A percentile compares a stretch with the other conserved stretches of the same genome.
Conservation (phyloP, 768 basidiomycete genomes). For the Suillus hirtellus region DNA sequence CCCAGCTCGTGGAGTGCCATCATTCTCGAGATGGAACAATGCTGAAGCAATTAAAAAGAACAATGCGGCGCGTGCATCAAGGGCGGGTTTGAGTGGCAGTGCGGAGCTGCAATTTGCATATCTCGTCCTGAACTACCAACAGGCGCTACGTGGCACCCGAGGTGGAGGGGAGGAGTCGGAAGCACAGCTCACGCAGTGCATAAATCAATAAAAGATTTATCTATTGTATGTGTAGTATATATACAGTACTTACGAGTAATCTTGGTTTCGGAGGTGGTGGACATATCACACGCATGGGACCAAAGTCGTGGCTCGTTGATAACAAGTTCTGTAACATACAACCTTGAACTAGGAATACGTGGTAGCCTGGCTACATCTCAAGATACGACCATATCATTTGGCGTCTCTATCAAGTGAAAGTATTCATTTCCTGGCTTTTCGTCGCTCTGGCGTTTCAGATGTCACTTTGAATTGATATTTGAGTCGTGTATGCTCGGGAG, state of each 20-base stretch:
- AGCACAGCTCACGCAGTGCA: conserved; percentile 25
- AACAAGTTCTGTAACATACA: conserved; percentile 12
- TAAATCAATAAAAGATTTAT: conserved; percentile 27
- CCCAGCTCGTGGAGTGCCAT: conserved; percentile 47
- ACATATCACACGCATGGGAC: conserved; percentile 2
- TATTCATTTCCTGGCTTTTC: conserved; percentile 23
- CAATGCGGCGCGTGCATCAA: conserved; percentile 46
- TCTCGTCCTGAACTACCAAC: conserved; percentile 31
- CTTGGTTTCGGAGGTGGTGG: conserved; percentile 8
- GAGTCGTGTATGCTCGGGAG: conserved; percentile 30
- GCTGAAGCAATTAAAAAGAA: conserved; percentile 54
- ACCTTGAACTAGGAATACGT: conserved; percentile 31
- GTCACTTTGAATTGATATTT: conserved; percentile 25
- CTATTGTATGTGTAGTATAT: background rate
- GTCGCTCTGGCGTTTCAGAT: conserved; percentile 13
- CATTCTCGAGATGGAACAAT: conserved; percentile 55
- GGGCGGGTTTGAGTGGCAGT: conserved; percentile 20
- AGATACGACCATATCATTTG: conserved; percentile 19
- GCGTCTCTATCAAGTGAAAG: conserved; percentile 21
- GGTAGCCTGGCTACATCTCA: conserved; percentile 20
- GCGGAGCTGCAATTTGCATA: conserved; percentile 28
- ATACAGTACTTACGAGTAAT: conserved; percentile 8
- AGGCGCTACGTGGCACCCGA: conserved; percentile 25
- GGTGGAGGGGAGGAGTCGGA: conserved; percentile 26
- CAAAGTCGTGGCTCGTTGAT: conserved; percentile 9